Evolutionary conservation across 371 early-diverging fungal species (phyloP), one percentile per base, ranked within the genome.

Genomic region (Mucor plumbeus): DNA sequence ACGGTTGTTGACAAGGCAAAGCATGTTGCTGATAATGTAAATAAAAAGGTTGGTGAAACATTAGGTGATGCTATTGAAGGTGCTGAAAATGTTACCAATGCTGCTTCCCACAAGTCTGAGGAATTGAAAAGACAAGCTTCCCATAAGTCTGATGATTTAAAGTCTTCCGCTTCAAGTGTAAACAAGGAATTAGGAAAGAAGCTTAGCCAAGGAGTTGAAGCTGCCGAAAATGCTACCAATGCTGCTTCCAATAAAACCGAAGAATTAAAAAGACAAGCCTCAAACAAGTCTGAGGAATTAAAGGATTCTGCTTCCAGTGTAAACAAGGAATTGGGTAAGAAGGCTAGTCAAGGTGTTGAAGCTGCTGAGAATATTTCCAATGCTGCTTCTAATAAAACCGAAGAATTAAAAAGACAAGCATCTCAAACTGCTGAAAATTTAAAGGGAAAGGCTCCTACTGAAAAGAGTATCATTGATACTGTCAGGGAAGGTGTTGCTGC

Each of bases 1-100:
- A 59, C 59, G 5, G 61, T 72, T 1, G 61, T 71, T 11, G 75
- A 72, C 10, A 72, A 71, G 19, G 75, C 68, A n/a, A 77, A 77
- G 47, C 59, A 74, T 15, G 62, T 68, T 40, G 78, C 55, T 21
- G 65, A 77, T 14, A 57, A 55, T 1, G 65, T 54, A 11, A 77
- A 74, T 44, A 61, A 71, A 19, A 66, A 65, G 55, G 66, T 44
- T 11, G 70, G 72, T 39, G 17, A 72, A 35, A 68, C 38, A 8
- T 34, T 63, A 6, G 50, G 63, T 15, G 59, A 68, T 43, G 69
- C 63, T 5, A 31, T 75, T 11, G 69, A 67, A 5, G 57, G 26
- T 44, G 63, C 67, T 36, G 63, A 74, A 65, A 44, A 69, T 7
- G 59, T 59, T 8, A 31, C 68, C 35, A 17, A 68, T 14, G 38